phyloP scores from a whole-genome alignment of 306 rosid genomes.

The Arachis stenosperma region DNA sequence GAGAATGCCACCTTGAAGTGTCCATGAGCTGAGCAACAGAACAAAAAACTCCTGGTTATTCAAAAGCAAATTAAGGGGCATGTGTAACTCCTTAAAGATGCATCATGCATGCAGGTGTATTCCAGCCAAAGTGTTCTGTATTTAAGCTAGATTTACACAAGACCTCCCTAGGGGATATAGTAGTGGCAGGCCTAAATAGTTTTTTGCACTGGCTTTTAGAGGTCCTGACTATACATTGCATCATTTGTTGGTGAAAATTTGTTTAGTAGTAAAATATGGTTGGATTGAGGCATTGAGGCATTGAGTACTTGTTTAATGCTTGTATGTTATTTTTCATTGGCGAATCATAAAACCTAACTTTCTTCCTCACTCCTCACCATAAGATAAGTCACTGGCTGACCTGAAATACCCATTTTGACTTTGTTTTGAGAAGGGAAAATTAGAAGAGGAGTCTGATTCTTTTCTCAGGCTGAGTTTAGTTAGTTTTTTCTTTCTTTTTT shows the following conservation, averaged over 20 bases:
- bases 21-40: background rate
- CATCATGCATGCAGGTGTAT: background rate
- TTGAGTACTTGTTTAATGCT: constrained; percentile 3
- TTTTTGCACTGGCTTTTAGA: constrained; percentile 25
- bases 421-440: constrained; percentile 15
- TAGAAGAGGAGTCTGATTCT: constrained; percentile 1
- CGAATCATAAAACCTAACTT: background rate
- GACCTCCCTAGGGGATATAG: constrained; percentile 2
- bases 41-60: background rate
- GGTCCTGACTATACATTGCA: constrained; percentile 12
- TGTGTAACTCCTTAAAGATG: background rate
- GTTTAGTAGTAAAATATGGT: background rate
- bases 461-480: background rate
- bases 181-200: constrained; percentile 1
- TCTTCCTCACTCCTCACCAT: background rate
- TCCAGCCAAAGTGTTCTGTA: constrained; percentile 1
- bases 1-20: background rate
- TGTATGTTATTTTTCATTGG: background rate
- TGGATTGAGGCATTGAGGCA: background rate
- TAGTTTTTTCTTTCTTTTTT: background rate
- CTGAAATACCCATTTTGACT: constrained; percentile 19
- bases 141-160: constrained; percentile 18
- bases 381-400: background rate
- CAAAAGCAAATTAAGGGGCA: constrained; percentile 10
- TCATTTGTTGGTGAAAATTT: constrained; percentile 19